phyloP scores from a whole-genome alignment of 805 yeast genomes.

The Kodamaea kaohsiungensis region DNA sequence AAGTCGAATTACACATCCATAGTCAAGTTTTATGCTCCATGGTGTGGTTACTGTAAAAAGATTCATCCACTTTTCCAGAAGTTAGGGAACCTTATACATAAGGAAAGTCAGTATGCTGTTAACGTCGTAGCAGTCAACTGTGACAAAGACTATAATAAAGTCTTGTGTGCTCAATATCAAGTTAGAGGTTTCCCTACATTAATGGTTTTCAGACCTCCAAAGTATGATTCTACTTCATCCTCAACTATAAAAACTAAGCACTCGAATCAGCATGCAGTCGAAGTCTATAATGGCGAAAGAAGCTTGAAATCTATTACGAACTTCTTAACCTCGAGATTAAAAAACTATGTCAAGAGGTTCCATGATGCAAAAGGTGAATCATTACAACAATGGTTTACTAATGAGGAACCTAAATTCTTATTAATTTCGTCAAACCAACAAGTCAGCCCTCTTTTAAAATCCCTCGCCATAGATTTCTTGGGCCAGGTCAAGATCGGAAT shows the following conservation, averaged over 20 bases:
- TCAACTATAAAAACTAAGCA: conserved; percentile 17
- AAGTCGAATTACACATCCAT: conserved; percentile 75
- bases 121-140: conserved; percentile 87
- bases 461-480: conserved; percentile 70
- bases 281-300: conserved; percentile 63
- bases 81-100: conserved; percentile 60
- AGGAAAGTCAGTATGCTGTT: conserved; percentile 46
- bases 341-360: conserved; percentile 63
- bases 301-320: conserved; percentile 53
- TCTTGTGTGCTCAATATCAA: conserved; percentile 63
- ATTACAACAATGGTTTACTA: conserved; percentile 28
- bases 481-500: conserved; percentile 50
- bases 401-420: conserved; percentile 42
- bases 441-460: conserved; percentile 57
- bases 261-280: conserved; percentile 36
- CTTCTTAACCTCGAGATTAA: conserved; percentile 57
- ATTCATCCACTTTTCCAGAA: conserved; percentile 64
- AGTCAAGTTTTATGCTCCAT: conserved; percentile 92
- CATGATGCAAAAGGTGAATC: conserved; percentile 27
- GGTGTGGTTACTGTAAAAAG: conserved; percentile 94
- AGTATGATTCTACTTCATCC: conserved; percentile 31
- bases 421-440: conserved; percentile 52
- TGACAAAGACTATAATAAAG: conserved; percentile 66
- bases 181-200: conserved; percentile 85
- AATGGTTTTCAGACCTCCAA: conserved; percentile 80